Evolutionary conservation across 208 protist species (phyloP), one percentile per base, ranked within the genome.

Genomic region (Leishmania major): DNA sequence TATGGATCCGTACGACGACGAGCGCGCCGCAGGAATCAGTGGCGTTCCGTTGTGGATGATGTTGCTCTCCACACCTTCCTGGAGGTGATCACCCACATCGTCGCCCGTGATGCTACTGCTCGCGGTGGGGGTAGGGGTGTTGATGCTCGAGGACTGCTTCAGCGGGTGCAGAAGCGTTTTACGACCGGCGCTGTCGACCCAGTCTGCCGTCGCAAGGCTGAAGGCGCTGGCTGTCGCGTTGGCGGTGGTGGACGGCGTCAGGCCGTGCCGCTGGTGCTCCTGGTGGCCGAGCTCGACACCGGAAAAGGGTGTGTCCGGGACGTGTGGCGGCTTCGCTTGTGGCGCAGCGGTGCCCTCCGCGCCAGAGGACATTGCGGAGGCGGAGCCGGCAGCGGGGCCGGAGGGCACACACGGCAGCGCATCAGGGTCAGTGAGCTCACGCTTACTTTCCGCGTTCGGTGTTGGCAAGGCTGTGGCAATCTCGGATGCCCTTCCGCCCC

Each of bases 141-240:
- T 43, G 57, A 4, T 31, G 31, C 19, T 28, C 22, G 81, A 69
- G 59, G 69, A 10, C n/a, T 49, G 82, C 11, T 53, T 66, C 62
- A 85, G 47, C 0, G 82, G 82, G 28, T 69, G 82, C 3, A 85
- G 77, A n/a, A 85, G 49, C 43, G 82, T 85, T 57, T 60, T 69
- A 35, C 82, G 82, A 2, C 72, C 40, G 6, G 17, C 60, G 8
- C 40, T 59, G 3, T 79, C 66, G 22, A 17, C 62, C 49, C 53
- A 47, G 66, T 74, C 75, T 67, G 45, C 45, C 45, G 45, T 11
- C 37, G 78, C 10, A 28, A 8, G 49, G 8, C 35, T 37, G 49
- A 76, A 37, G 8, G 28, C 10, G 72, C 11, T 35, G 49, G 49
- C 8, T 28, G 49, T 3, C 10, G 49, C n/a, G 72, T 25, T 19